Percentiles rank a stretch among this genome's conserved stretches.
Evolutionary conservation across 2,329 filamentous ascomycete species (phyloP).

Genomic region (Eurotiales sp.): DNA sequence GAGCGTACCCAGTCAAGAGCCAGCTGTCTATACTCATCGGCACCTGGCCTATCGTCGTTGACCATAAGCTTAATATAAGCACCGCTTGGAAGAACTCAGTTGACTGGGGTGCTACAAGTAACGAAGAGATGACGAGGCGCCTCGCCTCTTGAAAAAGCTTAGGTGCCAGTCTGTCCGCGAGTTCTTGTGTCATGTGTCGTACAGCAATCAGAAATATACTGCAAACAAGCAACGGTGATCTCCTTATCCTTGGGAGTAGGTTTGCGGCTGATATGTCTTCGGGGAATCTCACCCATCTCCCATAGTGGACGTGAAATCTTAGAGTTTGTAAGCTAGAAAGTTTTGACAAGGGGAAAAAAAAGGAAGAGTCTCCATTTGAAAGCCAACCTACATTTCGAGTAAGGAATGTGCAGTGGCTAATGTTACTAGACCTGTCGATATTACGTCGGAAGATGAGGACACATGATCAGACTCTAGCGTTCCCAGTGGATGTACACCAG

Average conservation of each 20-base stretch:
- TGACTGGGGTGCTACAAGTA: conserved; percentile 38
- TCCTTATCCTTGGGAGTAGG: conserved; percentile 31
- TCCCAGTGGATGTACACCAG: conserved; percentile 20
- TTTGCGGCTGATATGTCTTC: conserved; percentile 22
- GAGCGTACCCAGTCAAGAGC: conserved; percentile 42
- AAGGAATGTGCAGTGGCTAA: conserved; percentile 10
- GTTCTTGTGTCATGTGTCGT: conserved; percentile 38
- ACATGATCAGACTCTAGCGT: conserved; percentile 14
- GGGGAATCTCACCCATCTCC: conserved; percentile 41
- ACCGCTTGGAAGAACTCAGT: conserved; percentile 44
- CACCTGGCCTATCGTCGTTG: conserved; percentile 44
- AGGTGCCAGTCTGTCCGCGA: conserved; percentile 35
- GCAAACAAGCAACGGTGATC: conserved; percentile 37
- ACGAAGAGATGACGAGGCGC: conserved; percentile 18
- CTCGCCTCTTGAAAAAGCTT: conserved; percentile 34
- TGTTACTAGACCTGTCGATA: conserved; percentile 9
- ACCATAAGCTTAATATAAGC: conserved; percentile 44
- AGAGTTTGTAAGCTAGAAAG: not conserved
- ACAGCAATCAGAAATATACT: conserved; percentile 42
- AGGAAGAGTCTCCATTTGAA: too few relatives aligned
- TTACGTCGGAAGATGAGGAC: not conserved
- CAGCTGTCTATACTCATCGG: conserved; percentile 46
- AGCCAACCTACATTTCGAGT: conserved; percentile 8
- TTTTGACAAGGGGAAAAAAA: too few relatives aligned
- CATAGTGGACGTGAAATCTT: conserved; percentile 40